Evolutionary conservation across 352 stramenopile genomes (phyloP).

Genomic region (Globisporangium barbulae): DNA sequence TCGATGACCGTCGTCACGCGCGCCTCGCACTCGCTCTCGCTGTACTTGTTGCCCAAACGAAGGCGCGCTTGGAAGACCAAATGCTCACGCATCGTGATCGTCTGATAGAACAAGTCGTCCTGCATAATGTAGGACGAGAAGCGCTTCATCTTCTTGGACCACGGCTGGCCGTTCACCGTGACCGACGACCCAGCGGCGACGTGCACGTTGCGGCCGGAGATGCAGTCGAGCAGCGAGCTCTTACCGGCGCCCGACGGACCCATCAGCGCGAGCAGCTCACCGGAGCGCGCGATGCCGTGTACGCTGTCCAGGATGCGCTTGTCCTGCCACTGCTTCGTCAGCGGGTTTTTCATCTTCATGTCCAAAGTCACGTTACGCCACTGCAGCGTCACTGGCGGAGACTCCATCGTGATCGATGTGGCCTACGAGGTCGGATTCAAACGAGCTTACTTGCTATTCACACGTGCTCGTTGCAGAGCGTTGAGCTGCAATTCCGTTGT

Average conservation of each 20-base stretch:
- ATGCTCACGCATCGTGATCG: slow-evolving; percentile 89
- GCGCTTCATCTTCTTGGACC: slow-evolving; percentile 29
- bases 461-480: no score
- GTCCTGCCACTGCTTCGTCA: no score
- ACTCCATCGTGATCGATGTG: no score
- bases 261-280: slow-evolving; percentile 65
- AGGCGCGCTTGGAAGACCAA: slow-evolving; percentile 84
- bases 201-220: slow-evolving; percentile 84
- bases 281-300: slow-evolving; percentile 36
- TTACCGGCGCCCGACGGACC: slow-evolving; percentile 80
- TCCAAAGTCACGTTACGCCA: no score
- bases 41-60: slow-evolving; percentile 45
- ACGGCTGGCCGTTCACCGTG: slow-evolving; percentile 59
- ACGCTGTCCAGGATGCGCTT: slow-evolving; percentile 67
- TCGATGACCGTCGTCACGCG: slow-evolving; percentile 52
- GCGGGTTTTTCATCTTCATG: no score
- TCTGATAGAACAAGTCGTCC: slow-evolving; percentile 87
- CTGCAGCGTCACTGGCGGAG: no score
- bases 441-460: no score
- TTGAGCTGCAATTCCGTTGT: no score
- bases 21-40: slow-evolving; percentile 21
- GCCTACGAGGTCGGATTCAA: no score
- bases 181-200: slow-evolving; percentile 58
- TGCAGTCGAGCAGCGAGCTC: slow-evolving; percentile 93
- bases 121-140: slow-evolving; percentile 79